Base-by-base conservation (phyloP, 805 yeast genomes). In the Candida manassasensis region DNA sequence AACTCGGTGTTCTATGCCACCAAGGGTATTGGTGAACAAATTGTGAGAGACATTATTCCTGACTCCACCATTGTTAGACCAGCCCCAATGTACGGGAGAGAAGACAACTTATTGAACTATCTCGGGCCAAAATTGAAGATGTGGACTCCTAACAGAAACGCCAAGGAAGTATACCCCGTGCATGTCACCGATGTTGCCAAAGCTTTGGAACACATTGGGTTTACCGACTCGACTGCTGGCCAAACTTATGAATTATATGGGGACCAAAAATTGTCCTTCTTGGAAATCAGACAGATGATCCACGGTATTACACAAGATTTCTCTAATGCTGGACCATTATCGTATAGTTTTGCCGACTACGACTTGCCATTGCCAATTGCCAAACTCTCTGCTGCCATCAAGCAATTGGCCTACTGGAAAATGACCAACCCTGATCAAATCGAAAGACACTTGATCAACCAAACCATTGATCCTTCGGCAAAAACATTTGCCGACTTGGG, bases 1-100 rank as follows among this genome's bases (percentile, higher is more conserved):
- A 63, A 75, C 14, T 81, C 90, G 6, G 70, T 73, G n/a, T 86
- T 74, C 57, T 78, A 77, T 56, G 81, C 88, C 24, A 78, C 95
- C 26, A 86, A 86, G 64, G 93, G 84, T 34, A 58, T 79, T 32
- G 89, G 84, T 39, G 95, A 86, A 62, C 71, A 75, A 50, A 75
- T 73, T 21, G 94, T 81, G 17, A 67, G 73, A 40, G 85, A 76
- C 27, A 73, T 73, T 30, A 57, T 74, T 36, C 94, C 95, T 18
- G 83, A 77, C 50, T 71, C 85, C 32, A 85, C 95, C 13, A 84
- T 86, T 50, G 93, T 85, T 19, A 78, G 95, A 59, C 95, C 95
- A 5, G 78, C 83, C 16, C 85, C 84, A 33, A 72, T 84, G 76
- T 85, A 63, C 53, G 93, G 93, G 21, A 68, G 80, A 51, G 83